phyloP scores from a whole-genome alignment of 1,284 basidiomycete genomes.

The Tilletia horrida region DNA sequence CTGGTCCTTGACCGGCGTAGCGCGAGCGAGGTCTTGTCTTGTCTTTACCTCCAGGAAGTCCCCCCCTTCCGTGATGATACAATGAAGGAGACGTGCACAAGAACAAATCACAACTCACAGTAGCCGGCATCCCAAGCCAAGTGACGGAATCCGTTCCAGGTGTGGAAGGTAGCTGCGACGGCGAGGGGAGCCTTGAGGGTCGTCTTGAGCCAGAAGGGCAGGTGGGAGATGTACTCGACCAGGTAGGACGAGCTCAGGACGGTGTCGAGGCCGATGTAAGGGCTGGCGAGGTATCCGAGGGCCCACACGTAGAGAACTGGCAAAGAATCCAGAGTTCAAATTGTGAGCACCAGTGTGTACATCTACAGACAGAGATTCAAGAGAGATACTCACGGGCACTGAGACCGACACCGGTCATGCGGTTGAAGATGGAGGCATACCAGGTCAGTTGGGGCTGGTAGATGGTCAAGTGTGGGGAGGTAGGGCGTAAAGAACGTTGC shows the following conservation, averaged over 20 bases:
- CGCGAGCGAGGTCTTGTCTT: too few species aligned
- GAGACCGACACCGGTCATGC: constrained; percentile 75
- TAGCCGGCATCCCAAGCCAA: constrained; percentile 84
- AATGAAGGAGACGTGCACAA: too few species aligned
- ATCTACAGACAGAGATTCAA: neutral
- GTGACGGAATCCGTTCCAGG: constrained; percentile 85
- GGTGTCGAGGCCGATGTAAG: constrained; percentile 62
- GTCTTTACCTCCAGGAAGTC: too few species aligned
- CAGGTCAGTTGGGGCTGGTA: constrained; percentile 92
- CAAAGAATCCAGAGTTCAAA: neutral
- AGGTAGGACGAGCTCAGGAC: constrained; percentile 72
- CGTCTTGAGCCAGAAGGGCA: constrained; percentile 56
- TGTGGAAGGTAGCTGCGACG: constrained; percentile 65
- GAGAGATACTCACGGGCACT: constrained; percentile 42
- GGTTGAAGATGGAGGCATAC: constrained; percentile 78
- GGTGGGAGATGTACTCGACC: constrained; percentile 66
- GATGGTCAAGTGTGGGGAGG: constrained; percentile 88
- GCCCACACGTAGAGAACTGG: constrained; percentile 77
- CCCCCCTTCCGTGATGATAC: too few species aligned
- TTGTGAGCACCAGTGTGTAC: neutral
- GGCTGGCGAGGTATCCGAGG: constrained; percentile 79
- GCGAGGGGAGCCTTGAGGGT: constrained; percentile 41
- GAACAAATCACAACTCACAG: constrained; percentile 66
- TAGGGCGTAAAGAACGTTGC: constrained; percentile 79
- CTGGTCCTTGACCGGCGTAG: too few species aligned